Conservation (phyloP, 345 rosid species). For the Chamaenerion angustifolium region DNA sequence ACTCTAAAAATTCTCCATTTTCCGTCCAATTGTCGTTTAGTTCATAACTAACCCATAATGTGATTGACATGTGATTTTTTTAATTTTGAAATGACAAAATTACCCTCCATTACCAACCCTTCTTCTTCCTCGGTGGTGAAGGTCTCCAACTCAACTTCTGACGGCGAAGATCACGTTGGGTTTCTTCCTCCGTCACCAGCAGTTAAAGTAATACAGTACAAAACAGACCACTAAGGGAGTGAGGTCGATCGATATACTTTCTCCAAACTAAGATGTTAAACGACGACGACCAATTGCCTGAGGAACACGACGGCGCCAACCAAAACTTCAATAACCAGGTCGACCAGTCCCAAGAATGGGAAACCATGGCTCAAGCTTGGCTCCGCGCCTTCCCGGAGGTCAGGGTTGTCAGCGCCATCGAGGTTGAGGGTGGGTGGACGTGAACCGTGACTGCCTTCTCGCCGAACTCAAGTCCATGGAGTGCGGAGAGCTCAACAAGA, state of each 20-base stretch:
- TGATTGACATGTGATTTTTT: too few species aligned
- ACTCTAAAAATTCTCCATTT: too few species aligned
- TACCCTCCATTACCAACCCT: too few species aligned
- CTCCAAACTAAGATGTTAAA: slow-evolving; percentile 26
- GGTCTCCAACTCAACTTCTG: too few species aligned
- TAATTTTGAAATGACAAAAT: too few species aligned
- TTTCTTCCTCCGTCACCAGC: too few species aligned
- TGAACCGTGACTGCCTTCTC: slow-evolving; percentile 50
- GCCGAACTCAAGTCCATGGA: slow-evolving; percentile 71
- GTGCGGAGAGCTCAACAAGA: slow-evolving; percentile 58
- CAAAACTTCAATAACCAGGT: slow-evolving; percentile 6
- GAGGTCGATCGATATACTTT: neutral
- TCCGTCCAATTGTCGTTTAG: too few species aligned
- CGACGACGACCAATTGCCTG: slow-evolving; percentile 6
- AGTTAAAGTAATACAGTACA: too few species aligned
- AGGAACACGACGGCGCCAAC: neutral
- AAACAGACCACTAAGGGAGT: neutral
- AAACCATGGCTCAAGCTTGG: slow-evolving; percentile 84
- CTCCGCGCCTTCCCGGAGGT: slow-evolving; percentile 73
- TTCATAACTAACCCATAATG: too few species aligned
- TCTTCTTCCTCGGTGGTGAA: too few species aligned
- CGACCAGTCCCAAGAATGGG: slow-evolving; percentile 78
- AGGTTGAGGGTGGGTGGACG: slow-evolving; percentile 76
- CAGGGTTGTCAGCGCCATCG: slow-evolving; percentile 42
- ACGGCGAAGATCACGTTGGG: too few species aligned